Conservation (phyloP, 768 basidiomycete genomes). For the Tricholoma sp. region DNA sequence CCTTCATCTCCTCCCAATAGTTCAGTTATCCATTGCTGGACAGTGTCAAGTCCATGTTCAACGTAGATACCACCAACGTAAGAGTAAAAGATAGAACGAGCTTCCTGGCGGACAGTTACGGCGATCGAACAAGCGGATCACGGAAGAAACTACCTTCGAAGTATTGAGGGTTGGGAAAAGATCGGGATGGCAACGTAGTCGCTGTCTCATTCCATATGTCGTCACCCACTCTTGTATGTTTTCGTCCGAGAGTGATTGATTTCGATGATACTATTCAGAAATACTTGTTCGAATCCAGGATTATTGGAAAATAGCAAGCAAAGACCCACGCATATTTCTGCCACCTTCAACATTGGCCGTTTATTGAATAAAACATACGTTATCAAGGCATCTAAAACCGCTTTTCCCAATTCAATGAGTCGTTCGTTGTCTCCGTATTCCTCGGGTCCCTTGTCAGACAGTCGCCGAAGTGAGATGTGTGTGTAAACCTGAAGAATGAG, state of each 20-base stretch:
- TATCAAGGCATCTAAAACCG: slow-evolving; percentile 41
- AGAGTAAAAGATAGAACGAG: slow-evolving; percentile 52
- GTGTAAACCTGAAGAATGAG: slow-evolving; percentile 65
- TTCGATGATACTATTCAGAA: slow-evolving; percentile 23
- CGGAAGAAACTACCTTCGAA: slow-evolving; percentile 35
- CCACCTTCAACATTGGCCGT: slow-evolving; percentile 43
- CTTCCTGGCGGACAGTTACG: slow-evolving; percentile 38
- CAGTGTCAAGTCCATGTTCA: slow-evolving; percentile 45
- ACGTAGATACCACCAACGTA: slow-evolving; percentile 63
- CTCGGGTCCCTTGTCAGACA: slow-evolving; percentile 25
- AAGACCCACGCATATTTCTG: slow-evolving; percentile 47
- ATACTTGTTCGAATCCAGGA: background rate
- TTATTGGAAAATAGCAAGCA: slow-evolving; percentile 7
- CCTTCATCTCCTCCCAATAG: slow-evolving; percentile 23
- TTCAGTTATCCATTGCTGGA: slow-evolving; percentile 53
- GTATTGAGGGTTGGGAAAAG: slow-evolving; percentile 27
- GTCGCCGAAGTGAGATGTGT: slow-evolving; percentile 55
- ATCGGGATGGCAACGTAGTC: slow-evolving; percentile 41
- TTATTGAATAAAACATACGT: slow-evolving; percentile 43
- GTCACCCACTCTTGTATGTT: slow-evolving; percentile 45
- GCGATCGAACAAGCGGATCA: slow-evolving; percentile 10
- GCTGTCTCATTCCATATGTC: slow-evolving; percentile 42
- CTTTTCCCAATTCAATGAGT: slow-evolving; percentile 45
- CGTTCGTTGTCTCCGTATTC: slow-evolving; percentile 54
- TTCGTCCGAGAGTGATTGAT: slow-evolving; percentile 33